These are phyloP conservation scores for Aureococcus anophagefferens DNA, from an alignment of 108 stramenopile genomes.

Conservation along the genomic window DNA sequence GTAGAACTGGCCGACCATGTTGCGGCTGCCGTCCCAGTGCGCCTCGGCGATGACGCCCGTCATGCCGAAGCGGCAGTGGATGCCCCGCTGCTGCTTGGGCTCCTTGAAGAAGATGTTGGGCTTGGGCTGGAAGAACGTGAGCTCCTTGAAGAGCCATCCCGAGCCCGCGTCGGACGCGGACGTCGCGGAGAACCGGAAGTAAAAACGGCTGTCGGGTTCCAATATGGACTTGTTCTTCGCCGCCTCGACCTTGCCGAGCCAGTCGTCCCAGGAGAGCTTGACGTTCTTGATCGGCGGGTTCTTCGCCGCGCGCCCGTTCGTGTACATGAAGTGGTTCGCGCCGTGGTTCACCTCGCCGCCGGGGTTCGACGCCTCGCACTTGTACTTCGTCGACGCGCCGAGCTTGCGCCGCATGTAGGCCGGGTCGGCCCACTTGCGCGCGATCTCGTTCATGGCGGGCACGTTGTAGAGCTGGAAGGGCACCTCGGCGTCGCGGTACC, in stretches of 20 bases:
- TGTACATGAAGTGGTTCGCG: conserved; percentile 96
- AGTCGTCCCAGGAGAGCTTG: conserved; percentile 66
- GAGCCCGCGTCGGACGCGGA: conserved; percentile 23
- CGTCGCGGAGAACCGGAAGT: conserved; percentile 74
- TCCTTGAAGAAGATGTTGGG: conserved; percentile 73
- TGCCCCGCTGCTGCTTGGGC: conserved; percentile 69
- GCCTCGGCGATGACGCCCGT: conserved; percentile 79
- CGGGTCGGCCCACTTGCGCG: conserved; percentile 74
- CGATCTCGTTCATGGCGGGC: conserved; percentile 64
- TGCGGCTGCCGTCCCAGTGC: conserved; percentile 82
- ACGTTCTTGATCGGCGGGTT: conserved; percentile 61
- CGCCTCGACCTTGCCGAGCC: conserved; percentile 63
- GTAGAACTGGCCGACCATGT: conserved; percentile 66
- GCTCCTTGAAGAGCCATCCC: conserved; percentile 68
- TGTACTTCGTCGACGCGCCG: conserved; percentile 26
- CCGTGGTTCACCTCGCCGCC: conserved; percentile 63
- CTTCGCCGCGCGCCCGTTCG: conserved; percentile 51
- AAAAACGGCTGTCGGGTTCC: conserved; percentile 68
- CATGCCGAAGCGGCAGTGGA: conserved; percentile 94
- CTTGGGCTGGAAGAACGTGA: conserved; percentile 67
- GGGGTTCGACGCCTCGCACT: conserved; percentile 14
- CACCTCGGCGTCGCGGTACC: conserved; percentile 74
- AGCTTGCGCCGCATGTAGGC: conserved; percentile 61
- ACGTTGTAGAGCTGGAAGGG: conserved; percentile 91
- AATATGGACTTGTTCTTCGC: conserved; percentile 51